Evolutionary conservation across 202 grass and related monocot species (phyloP).

Genomic region (Elaeis oleifera): DNA sequence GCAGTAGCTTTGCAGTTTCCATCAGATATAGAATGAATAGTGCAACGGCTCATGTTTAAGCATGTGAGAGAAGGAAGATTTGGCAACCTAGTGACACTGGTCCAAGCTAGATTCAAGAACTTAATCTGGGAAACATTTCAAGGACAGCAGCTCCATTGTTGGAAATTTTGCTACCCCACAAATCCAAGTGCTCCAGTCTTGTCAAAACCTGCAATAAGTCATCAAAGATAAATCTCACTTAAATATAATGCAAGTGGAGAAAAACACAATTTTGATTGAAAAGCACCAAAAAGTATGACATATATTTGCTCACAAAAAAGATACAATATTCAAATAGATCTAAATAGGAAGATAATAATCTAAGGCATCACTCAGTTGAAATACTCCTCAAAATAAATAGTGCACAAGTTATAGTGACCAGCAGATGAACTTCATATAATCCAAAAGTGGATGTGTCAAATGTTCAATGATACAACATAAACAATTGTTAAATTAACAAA

Average conservation of each 20-base stretch:
- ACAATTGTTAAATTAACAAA: neutral
- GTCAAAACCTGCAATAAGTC: slow-evolving; percentile 50
- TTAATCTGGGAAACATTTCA: slow-evolving; percentile 47
- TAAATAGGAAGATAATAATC: neutral
- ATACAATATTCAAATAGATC: too few species aligned
- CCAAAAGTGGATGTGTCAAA: neutral
- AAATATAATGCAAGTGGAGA: too few species aligned
- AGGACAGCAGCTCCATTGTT: slow-evolving; percentile 54
- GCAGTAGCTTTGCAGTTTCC: slow-evolving; percentile 27
- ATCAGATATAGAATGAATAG: slow-evolving; percentile 45
- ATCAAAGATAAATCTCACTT: too few species aligned
- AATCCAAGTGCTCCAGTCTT: slow-evolving; percentile 71
- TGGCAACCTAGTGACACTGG: slow-evolving; percentile 44
- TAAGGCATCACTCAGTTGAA: neutral
- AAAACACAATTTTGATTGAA: neutral
- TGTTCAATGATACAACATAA: neutral
- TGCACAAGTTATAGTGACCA: neutral
- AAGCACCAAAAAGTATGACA: neutral
- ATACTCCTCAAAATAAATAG: neutral
- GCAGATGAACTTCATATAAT: neutral
- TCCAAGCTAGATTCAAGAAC: slow-evolving; percentile 72
- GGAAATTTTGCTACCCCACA: slow-evolving; percentile 75
- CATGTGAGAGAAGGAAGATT: slow-evolving; percentile 36
- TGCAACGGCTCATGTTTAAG: slow-evolving; percentile 87
- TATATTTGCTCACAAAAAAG: too few species aligned